Conservation (phyloP, 768 basidiomycete species). For the Termitomyces sp. region DNA sequence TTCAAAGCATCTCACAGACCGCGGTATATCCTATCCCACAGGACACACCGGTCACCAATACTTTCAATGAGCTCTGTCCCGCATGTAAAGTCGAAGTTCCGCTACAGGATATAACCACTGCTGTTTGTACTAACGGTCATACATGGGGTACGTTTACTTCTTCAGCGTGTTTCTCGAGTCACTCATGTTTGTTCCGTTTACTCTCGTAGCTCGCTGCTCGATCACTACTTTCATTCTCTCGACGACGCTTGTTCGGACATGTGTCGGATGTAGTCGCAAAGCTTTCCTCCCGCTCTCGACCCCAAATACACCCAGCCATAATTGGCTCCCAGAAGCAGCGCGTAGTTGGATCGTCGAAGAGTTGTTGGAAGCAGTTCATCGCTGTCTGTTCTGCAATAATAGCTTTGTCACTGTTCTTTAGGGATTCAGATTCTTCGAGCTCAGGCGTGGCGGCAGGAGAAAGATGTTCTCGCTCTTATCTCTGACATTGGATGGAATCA, state of each 20-base stretch:
- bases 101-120: constrained; percentile 56
- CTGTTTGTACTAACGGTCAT: constrained; percentile 71
- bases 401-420: constrained; percentile 57
- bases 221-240: constrained; percentile 78
- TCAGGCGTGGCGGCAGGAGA: too few species aligned
- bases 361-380: constrained; percentile 60
- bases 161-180: not conserved
- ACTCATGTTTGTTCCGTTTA: constrained; percentile 15
- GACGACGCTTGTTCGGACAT: constrained; percentile 77
- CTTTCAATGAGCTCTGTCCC: constrained; percentile 66
- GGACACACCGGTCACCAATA: constrained; percentile 32
- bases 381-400: constrained; percentile 73
- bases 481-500: not conserved
- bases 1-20: constrained; percentile 28
- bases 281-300: constrained; percentile 64
- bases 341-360: constrained; percentile 66
- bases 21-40: constrained; percentile 24
- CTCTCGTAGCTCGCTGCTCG: constrained; percentile 65
- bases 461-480: not conserved
- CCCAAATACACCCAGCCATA: constrained; percentile 29
- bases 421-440: too few species aligned
- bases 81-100: constrained; percentile 67
- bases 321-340: constrained; percentile 47
- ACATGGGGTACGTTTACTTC: constrained; percentile 59
- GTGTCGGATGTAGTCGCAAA: constrained; percentile 79